These are phyloP conservation scores for Gossypium davidsonii DNA, from an alignment of 441 rosid genomes.

Conservation along the genomic window DNA sequence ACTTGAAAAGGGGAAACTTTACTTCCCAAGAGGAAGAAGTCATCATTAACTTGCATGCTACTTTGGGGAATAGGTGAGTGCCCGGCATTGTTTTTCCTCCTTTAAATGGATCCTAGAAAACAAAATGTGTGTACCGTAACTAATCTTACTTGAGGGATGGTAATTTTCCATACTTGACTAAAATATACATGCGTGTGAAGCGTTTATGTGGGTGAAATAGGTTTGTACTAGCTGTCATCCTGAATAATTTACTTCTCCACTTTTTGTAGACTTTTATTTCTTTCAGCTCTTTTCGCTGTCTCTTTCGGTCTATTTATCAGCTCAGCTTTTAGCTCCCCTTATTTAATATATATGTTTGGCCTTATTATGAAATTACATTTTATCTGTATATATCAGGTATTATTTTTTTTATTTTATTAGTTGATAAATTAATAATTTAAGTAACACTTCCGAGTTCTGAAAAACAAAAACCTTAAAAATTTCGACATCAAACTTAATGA, in stretches of 20 bases:
- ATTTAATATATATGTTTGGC: neutral
- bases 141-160: neutral
- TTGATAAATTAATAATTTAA: neutral
- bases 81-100: neutral
- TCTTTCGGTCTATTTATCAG: neutral
- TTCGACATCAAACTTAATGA: no score
- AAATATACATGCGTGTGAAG: neutral
- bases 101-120: neutral
- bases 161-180: neutral
- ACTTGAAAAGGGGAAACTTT: conserved; percentile 70
- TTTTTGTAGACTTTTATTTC: neutral
- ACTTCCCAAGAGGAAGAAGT: conserved; percentile 54
- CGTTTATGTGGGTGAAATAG: neutral
- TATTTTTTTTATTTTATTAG: neutral
- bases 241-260: neutral
- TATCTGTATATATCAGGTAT: neutral
- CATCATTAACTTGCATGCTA: conserved; percentile 54
- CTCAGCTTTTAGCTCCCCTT: neutral
- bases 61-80: conserved; percentile 67
- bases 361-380: neutral
- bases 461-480: no score
- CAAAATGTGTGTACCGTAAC: neutral
- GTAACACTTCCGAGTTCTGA: no score
- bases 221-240: neutral
- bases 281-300: neutral